Conservation (phyloP, 2,329 filamentous ascomycete genomes). For the Raffaelea arxii region DNA sequence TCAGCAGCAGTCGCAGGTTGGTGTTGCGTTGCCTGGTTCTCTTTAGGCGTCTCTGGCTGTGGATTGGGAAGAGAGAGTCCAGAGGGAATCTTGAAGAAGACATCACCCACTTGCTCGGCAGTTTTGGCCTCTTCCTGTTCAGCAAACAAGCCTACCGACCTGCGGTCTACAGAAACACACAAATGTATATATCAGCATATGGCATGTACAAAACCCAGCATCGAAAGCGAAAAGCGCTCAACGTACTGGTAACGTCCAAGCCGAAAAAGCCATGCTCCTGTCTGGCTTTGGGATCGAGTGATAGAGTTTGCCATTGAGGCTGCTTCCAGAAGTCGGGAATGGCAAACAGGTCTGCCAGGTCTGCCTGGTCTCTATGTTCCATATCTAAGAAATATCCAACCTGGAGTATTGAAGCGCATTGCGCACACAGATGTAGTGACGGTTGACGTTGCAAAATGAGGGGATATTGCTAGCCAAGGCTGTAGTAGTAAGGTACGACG, state of each 20-base stretch:
- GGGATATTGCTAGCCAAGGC: too few species aligned
- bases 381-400: conserved; percentile 3
- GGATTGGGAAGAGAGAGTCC: conserved; percentile 14
- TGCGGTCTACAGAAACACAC: conserved; percentile 2
- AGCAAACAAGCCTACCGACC: conserved; percentile 6
- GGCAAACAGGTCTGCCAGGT: conserved; percentile 53
- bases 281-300: not conserved
- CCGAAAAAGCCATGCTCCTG: conserved; percentile 33
- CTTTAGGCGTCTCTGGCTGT: not conserved
- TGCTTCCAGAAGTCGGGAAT: conserved; percentile 51
- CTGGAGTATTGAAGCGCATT: not conserved
- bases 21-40: not conserved
- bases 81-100: conserved; percentile 37
- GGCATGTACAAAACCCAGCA: accelerated
- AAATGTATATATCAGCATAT: not conserved
- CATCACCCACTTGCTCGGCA: conserved; percentile 13
- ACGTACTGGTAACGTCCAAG: conserved; percentile 23
- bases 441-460: not conserved
- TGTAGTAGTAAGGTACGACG: too few species aligned
- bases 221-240: not conserved
- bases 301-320: conserved; percentile 34
- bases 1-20: too few species aligned
- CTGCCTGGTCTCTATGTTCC: conserved; percentile 23
- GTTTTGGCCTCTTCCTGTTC: conserved; percentile 6
- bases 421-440: too few species aligned